Percentiles rank a stretch among this genome's conserved stretches.
Evolutionary conservation across 2,329 filamentous ascomycete species (phyloP).

Genomic region (Thyridium curvatum): DNA sequence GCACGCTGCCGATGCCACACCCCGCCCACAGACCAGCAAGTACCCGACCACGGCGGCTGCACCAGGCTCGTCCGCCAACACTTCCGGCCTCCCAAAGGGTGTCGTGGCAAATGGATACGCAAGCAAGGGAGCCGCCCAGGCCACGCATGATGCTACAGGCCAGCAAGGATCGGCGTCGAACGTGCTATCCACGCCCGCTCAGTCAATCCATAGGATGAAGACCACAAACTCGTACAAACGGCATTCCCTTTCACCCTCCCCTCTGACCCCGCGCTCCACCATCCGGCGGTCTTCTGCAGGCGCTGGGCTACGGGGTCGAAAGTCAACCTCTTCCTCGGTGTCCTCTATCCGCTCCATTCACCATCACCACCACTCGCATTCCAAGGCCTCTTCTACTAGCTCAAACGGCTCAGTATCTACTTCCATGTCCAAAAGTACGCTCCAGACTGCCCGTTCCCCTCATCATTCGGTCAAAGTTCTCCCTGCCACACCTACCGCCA

Average conservation of each 20-base stretch:
- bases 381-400: conserved; percentile 89
- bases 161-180: too few relatives aligned
- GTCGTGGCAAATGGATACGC: conserved; percentile 45
- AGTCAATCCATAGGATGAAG: conserved; percentile 14
- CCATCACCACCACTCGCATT: conserved; percentile 79
- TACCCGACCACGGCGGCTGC: conserved; percentile 32
- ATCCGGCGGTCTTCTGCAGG: conserved; percentile 78
- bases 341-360: conserved; percentile 90
- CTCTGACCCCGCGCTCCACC: conserved; percentile 80
- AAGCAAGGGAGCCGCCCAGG: conserved; percentile 17
- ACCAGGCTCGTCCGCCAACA: conserved; percentile 24
- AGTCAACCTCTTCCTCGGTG: conserved; percentile 92
- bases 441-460: conserved; percentile 63
- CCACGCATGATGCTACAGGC: conserved; percentile 8
- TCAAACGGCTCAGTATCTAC: conserved; percentile 69
- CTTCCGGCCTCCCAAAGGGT: conserved; percentile 41
- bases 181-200: conserved; percentile 6
- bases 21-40: conserved; percentile 55
- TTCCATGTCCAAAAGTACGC: conserved; percentile 59
- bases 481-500: conserved; percentile 74
- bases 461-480: conserved; percentile 94
- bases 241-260: conserved; percentile 78
- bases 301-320: conserved; percentile 77
- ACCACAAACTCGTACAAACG: conserved; percentile 45
- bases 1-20: conserved; percentile 44